Percentiles rank a stretch among this genome's conserved stretches.
Evolutionary conservation across 768 basidiomycete species (phyloP).

Genomic region (Leccinum subtestaceum): DNA sequence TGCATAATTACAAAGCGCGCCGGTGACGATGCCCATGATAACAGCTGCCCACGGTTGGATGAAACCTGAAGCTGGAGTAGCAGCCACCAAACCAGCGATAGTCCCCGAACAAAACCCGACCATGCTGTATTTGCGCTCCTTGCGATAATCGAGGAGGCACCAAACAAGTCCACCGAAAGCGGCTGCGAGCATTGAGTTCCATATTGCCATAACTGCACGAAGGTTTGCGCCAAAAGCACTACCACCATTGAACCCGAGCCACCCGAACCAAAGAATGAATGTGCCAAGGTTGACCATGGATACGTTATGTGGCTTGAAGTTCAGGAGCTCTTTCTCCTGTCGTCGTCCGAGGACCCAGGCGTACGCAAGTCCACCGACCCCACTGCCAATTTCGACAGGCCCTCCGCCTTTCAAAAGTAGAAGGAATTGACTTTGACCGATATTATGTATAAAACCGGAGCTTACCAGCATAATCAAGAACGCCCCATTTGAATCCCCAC

Average conservation of each 20-base stretch:
- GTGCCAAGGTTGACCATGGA: conserved; percentile 81
- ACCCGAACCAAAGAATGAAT: conserved; percentile 85
- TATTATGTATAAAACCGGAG: conserved; percentile 3
- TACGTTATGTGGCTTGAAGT: conserved; percentile 88
- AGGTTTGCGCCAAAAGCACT: conserved; percentile 87
- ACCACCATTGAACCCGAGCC: conserved; percentile 89
- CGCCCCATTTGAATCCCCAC: conserved; percentile 84
- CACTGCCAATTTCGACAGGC: conserved; percentile 85
- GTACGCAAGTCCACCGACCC: conserved; percentile 81
- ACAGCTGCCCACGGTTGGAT: conserved; percentile 76
- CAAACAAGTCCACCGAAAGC: conserved; percentile 81
- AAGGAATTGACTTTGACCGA: not conserved
- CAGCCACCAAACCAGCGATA: conserved; percentile 84
- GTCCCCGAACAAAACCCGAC: conserved; percentile 90
- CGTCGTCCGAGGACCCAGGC: conserved; percentile 88
- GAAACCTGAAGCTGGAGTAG: conserved; percentile 84
- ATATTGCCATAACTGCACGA: conserved; percentile 78
- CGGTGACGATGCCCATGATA: conserved; percentile 71
- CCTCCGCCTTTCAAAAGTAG: conserved; percentile 56
- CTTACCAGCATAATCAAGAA: conserved; percentile 82
- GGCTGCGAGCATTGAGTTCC: conserved; percentile 87
- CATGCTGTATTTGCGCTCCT: conserved; percentile 82
- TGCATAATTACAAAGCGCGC: conserved; percentile 75
- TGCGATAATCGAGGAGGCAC: conserved; percentile 76
- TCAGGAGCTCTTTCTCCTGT: conserved; percentile 64